phyloP scores from a whole-genome alignment of 192 early-diverging fungal species.

The Dissophora ornata region DNA sequence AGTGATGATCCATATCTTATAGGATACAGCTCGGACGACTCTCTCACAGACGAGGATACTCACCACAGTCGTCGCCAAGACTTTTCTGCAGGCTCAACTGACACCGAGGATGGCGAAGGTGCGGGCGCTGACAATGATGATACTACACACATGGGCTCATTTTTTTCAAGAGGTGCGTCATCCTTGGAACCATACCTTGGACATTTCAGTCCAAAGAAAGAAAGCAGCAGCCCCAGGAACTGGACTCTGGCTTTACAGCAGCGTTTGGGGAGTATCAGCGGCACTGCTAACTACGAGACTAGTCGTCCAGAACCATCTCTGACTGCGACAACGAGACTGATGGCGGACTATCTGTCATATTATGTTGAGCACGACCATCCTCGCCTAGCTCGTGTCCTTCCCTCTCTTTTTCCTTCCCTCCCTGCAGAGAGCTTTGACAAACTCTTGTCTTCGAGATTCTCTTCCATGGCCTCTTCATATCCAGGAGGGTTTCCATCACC shows the following conservation, averaged over 20 bases:
- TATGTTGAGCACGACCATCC: slow-evolving; percentile 44
- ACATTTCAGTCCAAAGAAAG: slow-evolving; percentile 11
- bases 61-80: background rate
- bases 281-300: background rate
- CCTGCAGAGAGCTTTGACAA: slow-evolving; percentile 35
- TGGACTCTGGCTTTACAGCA: slow-evolving; percentile 23
- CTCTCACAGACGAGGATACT: background rate
- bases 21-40: background rate
- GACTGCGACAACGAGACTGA: background rate
- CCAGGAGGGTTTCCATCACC: background rate
- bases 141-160: background rate
- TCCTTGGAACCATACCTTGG: slow-evolving; percentile 21
- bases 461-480: background rate
- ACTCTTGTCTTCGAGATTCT: slow-evolving; percentile 2
- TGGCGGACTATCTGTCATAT: slow-evolving; percentile 33
- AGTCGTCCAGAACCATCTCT: background rate
- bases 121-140: slow-evolving; percentile 3
- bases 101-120: slow-evolving; percentile 5
- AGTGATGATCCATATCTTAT: background rate
- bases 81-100: background rate
- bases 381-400: slow-evolving; percentile 14
- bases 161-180: background rate
- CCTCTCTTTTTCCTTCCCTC: slow-evolving; percentile 19
- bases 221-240: background rate
- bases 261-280: slow-evolving; percentile 1